Conservation (phyloP, 1,284 basidiomycete species). For the Rhodotorula sp. region DNA sequence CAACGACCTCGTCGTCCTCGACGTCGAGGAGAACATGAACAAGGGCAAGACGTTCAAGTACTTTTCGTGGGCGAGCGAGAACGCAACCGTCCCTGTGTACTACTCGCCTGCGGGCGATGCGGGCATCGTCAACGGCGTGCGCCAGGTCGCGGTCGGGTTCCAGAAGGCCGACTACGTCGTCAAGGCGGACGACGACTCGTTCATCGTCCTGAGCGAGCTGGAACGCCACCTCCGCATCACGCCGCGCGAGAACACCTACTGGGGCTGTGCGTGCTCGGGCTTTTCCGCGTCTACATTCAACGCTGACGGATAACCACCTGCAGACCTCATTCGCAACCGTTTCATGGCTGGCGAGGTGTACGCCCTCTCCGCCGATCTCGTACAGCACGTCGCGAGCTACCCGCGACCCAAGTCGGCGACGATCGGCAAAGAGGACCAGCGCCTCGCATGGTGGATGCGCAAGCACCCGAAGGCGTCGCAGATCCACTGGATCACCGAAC, state of each 20-base stretch:
- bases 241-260: slow-evolving; percentile 74
- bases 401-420: slow-evolving; percentile 66
- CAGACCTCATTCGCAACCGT: slow-evolving; percentile 80
- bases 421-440: slow-evolving; percentile 90
- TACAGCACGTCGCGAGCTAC: slow-evolving; percentile 81
- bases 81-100: slow-evolving; percentile 80
- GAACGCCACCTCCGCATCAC: slow-evolving; percentile 79
- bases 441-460: slow-evolving; percentile 88
- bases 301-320: not conserved
- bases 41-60: slow-evolving; percentile 79
- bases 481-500: slow-evolving; percentile 86
- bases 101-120: slow-evolving; percentile 38
- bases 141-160: slow-evolving; percentile 59
- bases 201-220: slow-evolving; percentile 88
- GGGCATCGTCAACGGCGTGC: slow-evolving; percentile 19
- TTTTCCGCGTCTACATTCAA: not conserved
- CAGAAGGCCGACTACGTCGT: slow-evolving; percentile 77
- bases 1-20: slow-evolving; percentile 84
- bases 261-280: slow-evolving; percentile 67
- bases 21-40: slow-evolving; percentile 88
- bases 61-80: slow-evolving; percentile 84
- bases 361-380: slow-evolving; percentile 83
- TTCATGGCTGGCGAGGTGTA: slow-evolving; percentile 99
- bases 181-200: slow-evolving; percentile 92
- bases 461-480: slow-evolving; percentile 76